Percentiles rank a stretch among this genome's conserved stretches.
phyloP scores from a whole-genome alignment of 2,329 filamentous ascomycete genomes.

The Aspergillus amoenus region DNA sequence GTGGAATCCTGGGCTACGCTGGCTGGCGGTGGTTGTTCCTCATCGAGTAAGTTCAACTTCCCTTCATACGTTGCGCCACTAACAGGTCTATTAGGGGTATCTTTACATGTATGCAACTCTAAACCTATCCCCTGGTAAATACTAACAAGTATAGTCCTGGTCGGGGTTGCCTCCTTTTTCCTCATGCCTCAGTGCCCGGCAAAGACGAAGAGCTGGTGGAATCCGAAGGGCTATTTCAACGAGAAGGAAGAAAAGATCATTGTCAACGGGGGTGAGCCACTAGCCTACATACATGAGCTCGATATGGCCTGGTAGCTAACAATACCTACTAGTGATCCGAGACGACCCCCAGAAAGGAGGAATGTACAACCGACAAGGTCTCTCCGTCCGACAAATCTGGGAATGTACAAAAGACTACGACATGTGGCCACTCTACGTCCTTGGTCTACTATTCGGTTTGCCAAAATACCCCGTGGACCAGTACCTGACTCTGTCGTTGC shows the following conservation, averaged over 20 bases:
- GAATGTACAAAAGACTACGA: constrained; percentile 53
- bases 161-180: constrained; percentile 55
- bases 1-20: constrained; percentile 27
- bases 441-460: constrained; percentile 43
- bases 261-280: constrained; percentile 46
- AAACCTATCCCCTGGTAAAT: too few species aligned
- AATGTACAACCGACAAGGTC: constrained; percentile 56
- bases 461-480: constrained; percentile 25
- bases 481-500: constrained; percentile 38
- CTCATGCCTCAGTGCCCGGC: constrained; percentile 56
- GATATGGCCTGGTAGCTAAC: background rate
- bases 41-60: constrained; percentile 53
- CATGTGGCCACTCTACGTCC: constrained; percentile 54
- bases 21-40: constrained; percentile 56
- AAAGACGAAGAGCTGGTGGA: constrained; percentile 56
- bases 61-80: background rate
- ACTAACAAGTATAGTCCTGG: constrained; percentile 39
- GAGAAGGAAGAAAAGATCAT: constrained; percentile 62
- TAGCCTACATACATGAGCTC: too few species aligned
- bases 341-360: constrained; percentile 55
- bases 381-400: constrained; percentile 49
- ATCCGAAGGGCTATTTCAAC: constrained; percentile 59
- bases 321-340: constrained; percentile 38
- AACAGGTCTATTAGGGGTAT: background rate
- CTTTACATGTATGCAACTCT: background rate